Percentiles rank a stretch among this genome's conserved stretches.
Conservation (phyloP, 768 basidiomycete genomes). For the Tricholomella constricta region DNA sequence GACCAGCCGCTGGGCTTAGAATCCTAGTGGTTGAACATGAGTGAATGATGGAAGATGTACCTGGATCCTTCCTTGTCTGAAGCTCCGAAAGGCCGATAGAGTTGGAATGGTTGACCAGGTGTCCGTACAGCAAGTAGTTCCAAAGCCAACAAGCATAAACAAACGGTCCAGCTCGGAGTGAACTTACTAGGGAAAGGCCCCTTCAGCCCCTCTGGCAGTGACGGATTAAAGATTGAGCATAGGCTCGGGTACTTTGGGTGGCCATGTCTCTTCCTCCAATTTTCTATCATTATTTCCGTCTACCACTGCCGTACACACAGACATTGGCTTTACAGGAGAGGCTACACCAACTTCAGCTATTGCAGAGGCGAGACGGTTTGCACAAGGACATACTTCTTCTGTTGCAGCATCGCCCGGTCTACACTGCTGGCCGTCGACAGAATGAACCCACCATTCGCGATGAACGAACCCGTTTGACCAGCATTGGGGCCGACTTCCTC, state of each 20-base stretch:
- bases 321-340: slow-evolving; percentile 72
- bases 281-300: slow-evolving; percentile 73
- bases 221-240: too few species aligned
- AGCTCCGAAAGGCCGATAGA: slow-evolving; percentile 1
- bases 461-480: slow-evolving; percentile 66
- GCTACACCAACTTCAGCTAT: slow-evolving; percentile 67
- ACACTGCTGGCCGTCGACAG: slow-evolving; percentile 92
- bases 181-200: too few species aligned
- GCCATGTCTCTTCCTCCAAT: slow-evolving; percentile 58
- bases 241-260: too few species aligned
- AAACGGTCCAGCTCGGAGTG: neutral
- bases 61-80: neutral
- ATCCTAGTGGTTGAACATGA: neutral
- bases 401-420: slow-evolving; percentile 91
- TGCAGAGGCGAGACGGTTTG: slow-evolving; percentile 38
- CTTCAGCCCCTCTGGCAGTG: too few species aligned
- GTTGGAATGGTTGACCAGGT: neutral
- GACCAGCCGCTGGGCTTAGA: neutral
- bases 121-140: neutral
- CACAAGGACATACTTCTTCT: slow-evolving; percentile 73
- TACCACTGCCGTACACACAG: slow-evolving; percentile 75
- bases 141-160: neutral
- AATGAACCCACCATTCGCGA: slow-evolving; percentile 54
- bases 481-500: slow-evolving; percentile 86
- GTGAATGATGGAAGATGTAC: neutral